Evolutionary conservation across 345 rosid species (phyloP).

Genomic region (Ricinus communis): DNA sequence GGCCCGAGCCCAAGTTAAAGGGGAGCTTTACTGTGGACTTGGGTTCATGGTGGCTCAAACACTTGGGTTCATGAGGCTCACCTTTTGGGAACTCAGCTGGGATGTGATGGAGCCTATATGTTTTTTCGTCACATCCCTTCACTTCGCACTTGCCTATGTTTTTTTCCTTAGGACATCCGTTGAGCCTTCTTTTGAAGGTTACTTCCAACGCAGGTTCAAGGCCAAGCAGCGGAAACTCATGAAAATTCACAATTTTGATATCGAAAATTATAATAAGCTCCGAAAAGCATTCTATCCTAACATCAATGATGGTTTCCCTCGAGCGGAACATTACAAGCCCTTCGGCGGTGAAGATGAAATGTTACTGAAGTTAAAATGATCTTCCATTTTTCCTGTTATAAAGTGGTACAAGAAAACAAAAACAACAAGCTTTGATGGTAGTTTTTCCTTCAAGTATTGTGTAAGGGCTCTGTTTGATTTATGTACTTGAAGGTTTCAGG

Average conservation of each 20-base stretch:
- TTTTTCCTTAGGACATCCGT: constrained; percentile 31
- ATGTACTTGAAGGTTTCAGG: background rate
- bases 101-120: constrained; percentile 39
- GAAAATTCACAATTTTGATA: constrained; percentile 16
- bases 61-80: constrained; percentile 34
- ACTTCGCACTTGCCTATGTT: constrained; percentile 21
- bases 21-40: constrained; percentile 25
- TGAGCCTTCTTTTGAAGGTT: constrained; percentile 34
- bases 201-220: constrained; percentile 26
- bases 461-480: background rate
- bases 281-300: constrained; percentile 16
- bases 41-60: constrained; percentile 24
- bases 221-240: constrained; percentile 25
- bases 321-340: too few species aligned
- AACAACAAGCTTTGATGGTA: too few species aligned
- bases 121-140: constrained; percentile 23
- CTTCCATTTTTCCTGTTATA: too few species aligned
- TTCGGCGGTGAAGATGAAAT: background rate
- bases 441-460: too few species aligned
- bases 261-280: constrained; percentile 17
- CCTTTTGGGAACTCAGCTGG: constrained; percentile 37
- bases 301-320: too few species aligned
- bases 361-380: background rate
- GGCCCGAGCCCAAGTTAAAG: constrained; percentile 19
- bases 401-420: too few species aligned